Conservation (phyloP, 163 green algal species). For the Volvox carteri region DNA sequence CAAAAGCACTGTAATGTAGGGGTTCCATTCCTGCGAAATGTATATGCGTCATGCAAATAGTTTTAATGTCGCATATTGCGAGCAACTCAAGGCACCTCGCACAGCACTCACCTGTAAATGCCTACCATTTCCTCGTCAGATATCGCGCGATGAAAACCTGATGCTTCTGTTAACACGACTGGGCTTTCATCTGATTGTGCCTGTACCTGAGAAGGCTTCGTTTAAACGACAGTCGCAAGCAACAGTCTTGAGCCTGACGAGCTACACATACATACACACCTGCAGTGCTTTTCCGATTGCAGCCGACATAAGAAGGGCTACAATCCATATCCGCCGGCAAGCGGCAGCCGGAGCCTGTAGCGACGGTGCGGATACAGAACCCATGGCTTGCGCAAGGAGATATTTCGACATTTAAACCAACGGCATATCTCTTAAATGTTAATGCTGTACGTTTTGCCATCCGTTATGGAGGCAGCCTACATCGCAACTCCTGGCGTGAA, state of each 20-base stretch:
- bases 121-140: conserved; percentile 14
- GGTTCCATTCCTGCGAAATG: too few species aligned
- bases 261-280: background rate
- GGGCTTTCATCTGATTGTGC: background rate
- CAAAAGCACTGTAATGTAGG: too few species aligned
- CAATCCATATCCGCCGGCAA: background rate
- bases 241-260: background rate
- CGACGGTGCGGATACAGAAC: too few species aligned
- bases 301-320: background rate
- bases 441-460: too few species aligned
- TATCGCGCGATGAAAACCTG: conserved; percentile 23
- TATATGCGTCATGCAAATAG: too few species aligned
- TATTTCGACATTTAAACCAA: too few species aligned
- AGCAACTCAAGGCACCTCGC: too few species aligned
- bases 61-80: too few species aligned
- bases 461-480: too few species aligned
- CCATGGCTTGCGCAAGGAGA: too few species aligned
- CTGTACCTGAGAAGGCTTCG: background rate
- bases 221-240: background rate
- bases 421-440: too few species aligned
- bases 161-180: background rate
- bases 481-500: too few species aligned
- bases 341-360: background rate
- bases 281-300: background rate
- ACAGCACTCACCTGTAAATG: conserved; percentile 38